Base-by-base conservation (phyloP, 192 early-diverging fungal species). In the Coemansia aciculifera region DNA sequence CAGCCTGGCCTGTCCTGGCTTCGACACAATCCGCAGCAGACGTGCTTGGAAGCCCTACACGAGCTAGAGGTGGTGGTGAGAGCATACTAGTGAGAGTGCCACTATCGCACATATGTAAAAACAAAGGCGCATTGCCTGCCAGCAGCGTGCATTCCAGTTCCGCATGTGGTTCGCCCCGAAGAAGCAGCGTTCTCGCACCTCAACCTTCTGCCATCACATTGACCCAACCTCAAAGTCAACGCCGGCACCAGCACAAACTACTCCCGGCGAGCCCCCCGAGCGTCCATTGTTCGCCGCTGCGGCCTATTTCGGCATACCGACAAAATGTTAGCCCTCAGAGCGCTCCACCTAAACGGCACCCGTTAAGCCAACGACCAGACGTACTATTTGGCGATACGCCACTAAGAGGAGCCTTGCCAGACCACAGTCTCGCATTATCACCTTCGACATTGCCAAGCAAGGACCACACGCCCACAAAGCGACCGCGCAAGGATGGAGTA, bases 381-480 rank as follows among this genome's bases (percentile, higher is more conserved):
- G 39, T 31, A 31, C 31, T 29, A 17, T 23, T 56, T 31, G 29
- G 13, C n/a, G 24, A 17, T 5, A 56, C 29, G 29, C 54, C 54
- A n/a, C 7, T 7, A 15, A 56, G 29, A 34, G 21, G 51, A 13
- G 24, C 51, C 4, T 52, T 24, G 51, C 2, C 51, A 11, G 24
- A 7, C 51, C 51, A 52, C 17, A 17, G 54, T 5, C 38, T 59
- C 4, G 12, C 12, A 19, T 17, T 21, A 17, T 23, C 43, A 12
- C 39, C 24, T 3, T 21, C 23, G 31, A 15, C 59, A 17, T 13
- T 24, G 11, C 19, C 38, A 19, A 32, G 13, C 71, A 49, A 23
- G 36, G 57, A 32, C 3, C 54, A 3, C 11, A 66, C 71, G 9
- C 71, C 79, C 5, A 64, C 74, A 21, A 81, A 81, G 65, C 66